Evolutionary conservation across 2,329 filamentous ascomycete genomes (phyloP).

Genomic region (Peltaster fructicola): DNA sequence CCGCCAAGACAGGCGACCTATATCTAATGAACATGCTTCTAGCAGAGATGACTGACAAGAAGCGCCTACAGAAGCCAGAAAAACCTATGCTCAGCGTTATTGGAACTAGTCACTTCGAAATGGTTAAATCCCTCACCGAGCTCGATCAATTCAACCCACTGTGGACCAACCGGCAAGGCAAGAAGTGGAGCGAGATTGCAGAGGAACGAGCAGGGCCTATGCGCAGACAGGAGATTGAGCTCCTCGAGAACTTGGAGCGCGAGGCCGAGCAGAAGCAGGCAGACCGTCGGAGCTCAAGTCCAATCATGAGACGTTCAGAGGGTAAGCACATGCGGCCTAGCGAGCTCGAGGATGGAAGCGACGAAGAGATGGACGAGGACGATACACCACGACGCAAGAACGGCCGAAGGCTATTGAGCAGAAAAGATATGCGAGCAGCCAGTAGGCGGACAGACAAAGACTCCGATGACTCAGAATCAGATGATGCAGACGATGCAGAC

Average conservation of each 20-base stretch:
- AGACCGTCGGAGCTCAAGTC: constrained; percentile 17
- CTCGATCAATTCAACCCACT: constrained; percentile 59
- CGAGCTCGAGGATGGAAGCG: constrained; percentile 6
- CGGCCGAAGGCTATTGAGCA: constrained; percentile 18
- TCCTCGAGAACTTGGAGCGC: constrained; percentile 61
- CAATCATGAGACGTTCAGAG: constrained; percentile 17
- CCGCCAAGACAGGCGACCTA: constrained; percentile 80
- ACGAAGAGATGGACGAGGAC: constrained; percentile 10
- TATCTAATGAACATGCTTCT: constrained; percentile 61
- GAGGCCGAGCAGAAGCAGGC: constrained; percentile 19
- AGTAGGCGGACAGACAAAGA: constrained; percentile 15
- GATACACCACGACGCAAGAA: constrained; percentile 15
- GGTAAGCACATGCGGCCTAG: constrained; percentile 10
- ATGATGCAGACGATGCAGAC: constrained; percentile 7
- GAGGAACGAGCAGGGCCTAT: constrained; percentile 66
- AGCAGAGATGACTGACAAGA: constrained; percentile 38
- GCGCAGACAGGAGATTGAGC: constrained; percentile 73
- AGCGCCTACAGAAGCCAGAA: constrained; percentile 50
- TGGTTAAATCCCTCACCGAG: constrained; percentile 40
- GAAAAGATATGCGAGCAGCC: constrained; percentile 18
- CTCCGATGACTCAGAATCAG: constrained; percentile 12
- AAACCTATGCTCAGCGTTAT: constrained; percentile 93
- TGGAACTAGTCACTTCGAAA: constrained; percentile 68
- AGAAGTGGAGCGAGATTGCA: constrained; percentile 77
- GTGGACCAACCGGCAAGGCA: constrained; percentile 50